Conservation (phyloP, 2,329 filamentous ascomycete species). For the Aspergillus texensis region DNA sequence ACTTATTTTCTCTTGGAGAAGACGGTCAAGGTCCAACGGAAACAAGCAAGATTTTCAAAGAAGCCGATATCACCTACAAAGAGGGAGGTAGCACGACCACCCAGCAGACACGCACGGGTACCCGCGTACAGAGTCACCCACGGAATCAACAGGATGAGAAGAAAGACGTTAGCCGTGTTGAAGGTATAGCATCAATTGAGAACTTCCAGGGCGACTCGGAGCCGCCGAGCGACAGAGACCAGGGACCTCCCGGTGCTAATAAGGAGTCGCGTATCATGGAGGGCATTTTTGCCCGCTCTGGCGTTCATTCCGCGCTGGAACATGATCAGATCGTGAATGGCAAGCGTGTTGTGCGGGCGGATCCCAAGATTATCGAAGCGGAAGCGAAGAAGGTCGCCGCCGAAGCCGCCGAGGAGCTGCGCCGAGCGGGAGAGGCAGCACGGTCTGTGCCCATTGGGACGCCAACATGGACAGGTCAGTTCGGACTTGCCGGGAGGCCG, state of each 20-base stretch:
- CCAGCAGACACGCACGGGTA: neutral
- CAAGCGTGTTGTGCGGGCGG: conserved; percentile 70
- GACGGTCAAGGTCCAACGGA: conserved; percentile 73
- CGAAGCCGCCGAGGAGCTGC: conserved; percentile 74
- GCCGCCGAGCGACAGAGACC: conserved; percentile 22
- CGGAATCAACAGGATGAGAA: conserved; percentile 34
- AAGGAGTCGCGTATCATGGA: conserved; percentile 79
- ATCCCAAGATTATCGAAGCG: conserved; percentile 75
- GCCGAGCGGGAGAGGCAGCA: conserved; percentile 72
- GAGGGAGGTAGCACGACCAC: conserved; percentile 31
- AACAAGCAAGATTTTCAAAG: conserved; percentile 82
- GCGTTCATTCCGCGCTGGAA: conserved; percentile 87
- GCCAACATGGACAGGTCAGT: conserved; percentile 90
- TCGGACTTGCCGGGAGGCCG: conserved; percentile 75
- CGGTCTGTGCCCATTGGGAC: conserved; percentile 75
- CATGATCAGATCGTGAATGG: conserved; percentile 90
- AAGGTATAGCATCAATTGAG: conserved; percentile 67
- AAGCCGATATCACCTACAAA: conserved; percentile 74
- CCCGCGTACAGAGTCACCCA: neutral
- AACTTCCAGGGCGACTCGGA: conserved; percentile 59
- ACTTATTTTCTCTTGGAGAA: conserved; percentile 80
- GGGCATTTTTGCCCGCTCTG: conserved; percentile 82
- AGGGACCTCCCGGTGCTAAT: conserved; percentile 32
- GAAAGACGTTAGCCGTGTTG: conserved; percentile 56
- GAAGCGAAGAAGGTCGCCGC: conserved; percentile 81